Evolutionary conservation across 1,284 basidiomycete genomes (phyloP).

Genomic region (Leccinum subspadiceum): DNA sequence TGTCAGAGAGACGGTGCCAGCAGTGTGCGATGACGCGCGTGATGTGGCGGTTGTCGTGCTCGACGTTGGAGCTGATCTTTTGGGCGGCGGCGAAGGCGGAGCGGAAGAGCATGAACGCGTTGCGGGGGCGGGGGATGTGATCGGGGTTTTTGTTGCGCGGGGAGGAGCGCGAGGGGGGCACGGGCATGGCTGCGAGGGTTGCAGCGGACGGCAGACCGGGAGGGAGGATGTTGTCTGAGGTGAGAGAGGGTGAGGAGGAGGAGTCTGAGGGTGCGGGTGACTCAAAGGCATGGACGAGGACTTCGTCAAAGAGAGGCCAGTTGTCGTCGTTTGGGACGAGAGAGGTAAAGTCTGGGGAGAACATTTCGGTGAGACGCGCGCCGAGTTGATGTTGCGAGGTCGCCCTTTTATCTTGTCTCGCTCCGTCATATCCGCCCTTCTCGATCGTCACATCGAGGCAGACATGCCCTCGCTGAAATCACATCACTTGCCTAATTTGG

Average conservation of each 20-base stretch:
- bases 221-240: constrained; percentile 1
- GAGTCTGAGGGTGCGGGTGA: constrained; percentile 5
- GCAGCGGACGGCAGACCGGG: constrained; percentile 16
- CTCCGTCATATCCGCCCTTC: constrained; percentile 15
- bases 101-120: constrained; percentile 84
- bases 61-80: constrained; percentile 42
- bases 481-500: constrained; percentile 18
- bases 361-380: constrained; percentile 9
- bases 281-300: constrained; percentile 7
- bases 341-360: constrained; percentile 13
- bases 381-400: constrained; percentile 1
- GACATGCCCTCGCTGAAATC: constrained; percentile 29
- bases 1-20: constrained; percentile 50
- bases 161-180: constrained; percentile 27
- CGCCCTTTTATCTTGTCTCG: constrained; percentile 25
- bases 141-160: constrained; percentile 33
- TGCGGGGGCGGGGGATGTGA: constrained; percentile 71
- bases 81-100: constrained; percentile 60
- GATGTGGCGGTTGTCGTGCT: constrained; percentile 57
- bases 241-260: constrained; percentile 9
- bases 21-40: constrained; percentile 52
- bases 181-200: constrained; percentile 27
- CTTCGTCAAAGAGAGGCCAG: constrained; percentile 29
- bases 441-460: constrained; percentile 25
- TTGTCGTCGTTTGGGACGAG: constrained; percentile 21